Base-by-base conservation (phyloP, 768 basidiomycete species). In the Calocybe cyanea region DNA sequence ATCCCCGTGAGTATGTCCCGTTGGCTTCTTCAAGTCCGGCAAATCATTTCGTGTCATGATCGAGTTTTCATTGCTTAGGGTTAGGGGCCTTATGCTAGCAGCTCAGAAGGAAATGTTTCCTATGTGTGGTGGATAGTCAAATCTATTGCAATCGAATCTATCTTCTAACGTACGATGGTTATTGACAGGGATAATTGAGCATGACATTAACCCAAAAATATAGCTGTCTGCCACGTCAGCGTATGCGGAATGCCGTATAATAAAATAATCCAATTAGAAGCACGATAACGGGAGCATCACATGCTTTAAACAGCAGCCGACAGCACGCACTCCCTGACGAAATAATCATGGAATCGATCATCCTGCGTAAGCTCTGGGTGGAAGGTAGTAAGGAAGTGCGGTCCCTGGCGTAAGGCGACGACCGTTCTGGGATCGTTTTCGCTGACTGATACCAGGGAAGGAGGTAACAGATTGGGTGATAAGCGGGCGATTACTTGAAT, bases 311-410 rank as follows among this genome's bases (percentile, higher is more conserved):
- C 25, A 28, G 5, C 25, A 18, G 44, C 54, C 34, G 64, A 50
- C 3, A 81, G 48, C 7, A 93, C 87, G 56, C 87, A 92, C 56
- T 83, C 76, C 44, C 72, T 72, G 33, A 95, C 72, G 58, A 95
- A 97, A 62, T 88, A 95, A 49, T 95, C 87, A 63, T 96, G 94
- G 58, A 97, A 90, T 31, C 94, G 80, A 47, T 78, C 66, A 58
- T 98, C 95, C 46, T 75, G 73, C 18, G 90, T 93, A 36, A 98
- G 70, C 63, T 98, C 95, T 0, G 94, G 95, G 59, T 98, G 95
- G 69, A 96, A 97, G 0, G 85, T 90, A 3, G 93, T 92, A 21
- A 93, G 74, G 49, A 98, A 70, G 60, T 92, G 84, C 20, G 69
- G 72, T 20, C 94, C 94, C 59, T 96, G 90, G 2, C 84, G 80